Evolutionary conservation across 192 early-diverging fungal species (phyloP).

Genomic region (Gonapodya sp.): DNA sequence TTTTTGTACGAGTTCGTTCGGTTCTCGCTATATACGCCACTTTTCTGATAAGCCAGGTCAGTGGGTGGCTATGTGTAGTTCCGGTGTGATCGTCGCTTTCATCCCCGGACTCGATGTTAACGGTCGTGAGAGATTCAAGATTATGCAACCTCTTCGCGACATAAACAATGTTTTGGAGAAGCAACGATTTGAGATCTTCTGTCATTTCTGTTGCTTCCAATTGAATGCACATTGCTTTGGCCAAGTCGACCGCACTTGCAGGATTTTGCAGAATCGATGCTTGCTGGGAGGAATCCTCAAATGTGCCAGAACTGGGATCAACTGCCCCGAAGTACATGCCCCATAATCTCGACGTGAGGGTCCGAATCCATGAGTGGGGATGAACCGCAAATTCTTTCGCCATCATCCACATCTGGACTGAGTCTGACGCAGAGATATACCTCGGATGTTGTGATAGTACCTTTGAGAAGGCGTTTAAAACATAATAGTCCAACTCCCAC

Average conservation of each 20-base stretch:
- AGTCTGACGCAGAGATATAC: conserved; percentile 33
- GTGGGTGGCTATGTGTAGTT: conserved; percentile 6
- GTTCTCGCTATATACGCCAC: neutral
- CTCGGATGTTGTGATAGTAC: conserved; percentile 46
- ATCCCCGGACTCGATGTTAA: conserved; percentile 14
- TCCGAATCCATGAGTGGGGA: conserved; percentile 86
- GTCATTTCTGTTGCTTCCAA: conserved; percentile 55
- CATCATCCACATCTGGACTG: conserved; percentile 54
- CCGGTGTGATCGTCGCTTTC: conserved; percentile 19
- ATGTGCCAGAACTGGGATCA: conserved; percentile 31
- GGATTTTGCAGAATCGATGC: conserved; percentile 24
- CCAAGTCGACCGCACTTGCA: conserved; percentile 39
- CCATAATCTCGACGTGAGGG: conserved; percentile 56
- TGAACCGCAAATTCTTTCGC: conserved; percentile 61
- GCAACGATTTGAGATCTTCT: conserved; percentile 72
- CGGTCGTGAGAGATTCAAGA: conserved; percentile 11
- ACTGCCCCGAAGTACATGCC: conserved; percentile 69
- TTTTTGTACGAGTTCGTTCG: conserved; percentile 23
- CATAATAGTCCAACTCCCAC: conserved; percentile 84
- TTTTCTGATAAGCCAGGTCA: neutral
- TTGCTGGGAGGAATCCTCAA: conserved; percentile 22
- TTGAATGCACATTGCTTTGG: conserved; percentile 45
- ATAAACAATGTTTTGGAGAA: conserved; percentile 91
- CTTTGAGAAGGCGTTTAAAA: conserved; percentile 65
- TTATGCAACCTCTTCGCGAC: conserved; percentile 52